Evolutionary conservation across 495 filamentous ascomycete genomes (phyloP), one percentile per base, ranked within the genome.

Genomic region (Trichocladium uniseriatum): DNA sequence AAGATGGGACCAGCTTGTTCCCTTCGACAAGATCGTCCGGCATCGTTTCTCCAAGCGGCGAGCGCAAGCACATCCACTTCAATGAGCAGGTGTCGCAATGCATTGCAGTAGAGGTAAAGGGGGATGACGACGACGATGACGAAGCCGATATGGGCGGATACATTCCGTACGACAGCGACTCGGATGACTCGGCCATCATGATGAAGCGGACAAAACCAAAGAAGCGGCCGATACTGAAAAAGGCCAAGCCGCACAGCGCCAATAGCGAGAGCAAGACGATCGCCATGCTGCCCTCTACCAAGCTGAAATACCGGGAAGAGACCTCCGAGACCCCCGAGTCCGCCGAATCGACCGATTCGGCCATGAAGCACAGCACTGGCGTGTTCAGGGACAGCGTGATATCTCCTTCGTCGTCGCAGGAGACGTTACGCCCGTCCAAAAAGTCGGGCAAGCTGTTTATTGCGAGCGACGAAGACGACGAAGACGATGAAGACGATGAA

Each of bases 71-170:
- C 61, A 97, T 98, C 42, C 87, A 94, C 62, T 98, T 98, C 69
- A 92, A 95, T 64, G 83, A 96, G 60, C 86, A 87, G 66, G 92
- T 98, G 10, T 81, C 88, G 58, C 91, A 98, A 61, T 96, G 89
- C 59, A 96, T 96, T 44, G 92, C 92, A 4, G 83, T 98, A 20
- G 89, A 97, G 21, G 73, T 79, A 45, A 89, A 92, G 58, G 81
- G 79, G 14, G 81, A 81, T 15, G 79, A 82, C 5, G 85, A 89
- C 7, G 85, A 88, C 13, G 72, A 78, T 0, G 78, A 82, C 38
- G 49, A 60, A 45, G n/a, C n/a, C n/a, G 63, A 66, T 18, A 53
- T 69, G 69, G 44, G 54, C 61, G 39, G 65, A 58, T 70, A 69
- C n/a, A n/a, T n/a, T 51, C 70, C 74, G 19, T 77, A 79, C 18